A percentile compares a stretch with the other conserved stretches of the same genome.
Conservation (phyloP, 805 yeast species). For the Blastobotrys muscicola region DNA sequence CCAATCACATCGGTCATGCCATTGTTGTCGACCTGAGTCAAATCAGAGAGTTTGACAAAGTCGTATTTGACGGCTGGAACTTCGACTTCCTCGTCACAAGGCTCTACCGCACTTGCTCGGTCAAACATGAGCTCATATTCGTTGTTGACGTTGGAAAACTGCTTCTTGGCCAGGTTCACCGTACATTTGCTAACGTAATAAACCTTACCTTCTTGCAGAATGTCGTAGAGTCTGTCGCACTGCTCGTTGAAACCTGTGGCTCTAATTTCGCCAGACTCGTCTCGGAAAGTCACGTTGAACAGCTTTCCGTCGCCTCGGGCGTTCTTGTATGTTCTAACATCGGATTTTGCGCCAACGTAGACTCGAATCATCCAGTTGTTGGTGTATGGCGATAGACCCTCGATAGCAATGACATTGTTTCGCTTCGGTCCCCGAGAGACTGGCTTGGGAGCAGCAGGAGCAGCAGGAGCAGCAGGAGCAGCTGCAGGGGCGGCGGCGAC, state of each 20-base stretch:
- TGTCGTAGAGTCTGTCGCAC: constrained; percentile 68
- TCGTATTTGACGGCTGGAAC: constrained; percentile 76
- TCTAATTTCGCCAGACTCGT: constrained; percentile 91
- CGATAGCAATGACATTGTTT: constrained; percentile 57
- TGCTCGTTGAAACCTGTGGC: constrained; percentile 89
- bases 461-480: constrained; percentile 1
- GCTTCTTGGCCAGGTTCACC: constrained; percentile 74
- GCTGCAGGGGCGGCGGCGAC: not conserved
- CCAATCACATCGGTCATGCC: constrained; percentile 81
- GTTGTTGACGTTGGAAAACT: constrained; percentile 73
- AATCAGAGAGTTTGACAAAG: constrained; percentile 58
- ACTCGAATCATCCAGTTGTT: constrained; percentile 89
- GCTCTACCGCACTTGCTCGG: constrained; percentile 66
- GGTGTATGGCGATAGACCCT: constrained; percentile 84
- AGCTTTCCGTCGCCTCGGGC: constrained; percentile 83
- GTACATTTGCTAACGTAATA: constrained; percentile 77
- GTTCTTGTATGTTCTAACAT: constrained; percentile 79
- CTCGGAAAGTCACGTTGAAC: constrained; percentile 78
- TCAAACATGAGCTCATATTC: constrained; percentile 83
- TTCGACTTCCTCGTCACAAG: constrained; percentile 42
- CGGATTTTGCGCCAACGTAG: constrained; percentile 80
- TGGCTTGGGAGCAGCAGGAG: constrained; percentile 2
- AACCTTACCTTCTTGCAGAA: constrained; percentile 80
- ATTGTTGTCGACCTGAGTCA: constrained; percentile 61
- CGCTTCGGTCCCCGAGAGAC: not conserved